These are phyloP conservation scores for Globisporangium radiosum DNA, from an alignment of 352 stramenopile species.

Conservation along the genomic window DNA sequence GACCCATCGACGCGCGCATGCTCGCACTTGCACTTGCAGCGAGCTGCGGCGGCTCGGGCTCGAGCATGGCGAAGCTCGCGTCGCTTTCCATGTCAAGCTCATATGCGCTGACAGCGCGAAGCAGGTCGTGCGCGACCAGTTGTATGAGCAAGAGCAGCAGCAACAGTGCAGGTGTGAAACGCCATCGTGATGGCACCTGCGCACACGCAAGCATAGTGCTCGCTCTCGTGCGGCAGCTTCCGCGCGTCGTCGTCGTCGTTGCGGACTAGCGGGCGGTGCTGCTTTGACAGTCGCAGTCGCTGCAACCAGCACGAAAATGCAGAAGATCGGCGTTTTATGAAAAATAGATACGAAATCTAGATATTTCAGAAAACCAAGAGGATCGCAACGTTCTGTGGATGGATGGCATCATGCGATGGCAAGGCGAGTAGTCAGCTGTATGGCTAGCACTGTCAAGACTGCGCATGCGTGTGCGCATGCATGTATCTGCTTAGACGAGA, in stretches of 20 bases:
- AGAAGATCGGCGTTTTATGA: not conserved
- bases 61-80: constrained; percentile 3
- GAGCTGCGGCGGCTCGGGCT: not conserved
- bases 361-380: not conserved
- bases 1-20: not conserved
- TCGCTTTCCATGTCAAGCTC: not conserved
- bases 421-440: too few species aligned
- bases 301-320: too few species aligned
- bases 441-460: not conserved
- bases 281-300: too few species aligned
- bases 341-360: not conserved
- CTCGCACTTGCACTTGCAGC: not conserved
- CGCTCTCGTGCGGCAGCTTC: not conserved
- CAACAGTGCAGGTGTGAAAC: not conserved
- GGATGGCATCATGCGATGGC: too few species aligned
- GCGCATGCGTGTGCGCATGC: too few species aligned
- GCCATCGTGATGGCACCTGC: constrained; percentile 2
- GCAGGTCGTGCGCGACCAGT: not conserved
- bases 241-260: too few species aligned
- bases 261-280: too few species aligned
- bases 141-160: constrained; percentile 14
- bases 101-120: constrained; percentile 6
- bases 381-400: not conserved
- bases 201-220: not conserved
- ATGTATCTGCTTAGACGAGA: too few species aligned